Conservation (phyloP, 2,329 filamentous ascomycete genomes). For the Sporothrix phasma region DNA sequence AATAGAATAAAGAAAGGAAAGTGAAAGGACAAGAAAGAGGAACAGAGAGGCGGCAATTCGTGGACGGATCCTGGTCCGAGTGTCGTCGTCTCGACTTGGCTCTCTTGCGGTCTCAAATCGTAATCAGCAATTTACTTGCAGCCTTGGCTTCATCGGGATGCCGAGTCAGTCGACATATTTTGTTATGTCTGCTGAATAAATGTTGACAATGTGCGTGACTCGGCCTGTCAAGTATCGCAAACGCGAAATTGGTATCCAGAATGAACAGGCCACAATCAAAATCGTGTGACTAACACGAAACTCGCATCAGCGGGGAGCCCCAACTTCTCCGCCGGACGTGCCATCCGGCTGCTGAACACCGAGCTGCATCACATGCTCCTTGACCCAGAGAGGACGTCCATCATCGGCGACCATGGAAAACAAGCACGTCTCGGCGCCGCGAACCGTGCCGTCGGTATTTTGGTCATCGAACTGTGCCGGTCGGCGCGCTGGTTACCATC, state of each 20-base stretch:
- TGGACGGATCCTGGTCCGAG: not conserved
- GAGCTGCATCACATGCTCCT: constrained; percentile 4
- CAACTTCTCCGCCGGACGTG: no score
- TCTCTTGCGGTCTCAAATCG: not conserved
- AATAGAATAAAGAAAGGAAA: no score
- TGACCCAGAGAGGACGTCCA: constrained; percentile 12
- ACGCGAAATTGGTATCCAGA: no score
- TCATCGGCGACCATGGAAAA: constrained; percentile 14
- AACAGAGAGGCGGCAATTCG: not conserved
- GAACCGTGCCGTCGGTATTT: constrained; percentile 3
- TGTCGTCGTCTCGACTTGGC: not conserved
- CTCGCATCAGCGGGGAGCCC: no score
- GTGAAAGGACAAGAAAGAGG: no score
- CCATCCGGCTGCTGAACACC: not conserved
- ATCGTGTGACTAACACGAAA: no score
- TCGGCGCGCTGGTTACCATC: constrained; percentile 12
- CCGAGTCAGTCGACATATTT: not conserved
- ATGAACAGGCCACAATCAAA: no score
- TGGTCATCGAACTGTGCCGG: constrained; percentile 8
- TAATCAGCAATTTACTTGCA: not conserved
- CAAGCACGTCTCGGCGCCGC: constrained; percentile 12
- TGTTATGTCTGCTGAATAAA: not conserved
- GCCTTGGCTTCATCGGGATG: not conserved
- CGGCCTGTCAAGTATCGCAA: no score
- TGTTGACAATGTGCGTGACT: not conserved